These are phyloP conservation scores for Syncephalastrum sp. DNA, from an alignment of 371 early-diverging fungal genomes.

Conservation along the genomic window DNA sequence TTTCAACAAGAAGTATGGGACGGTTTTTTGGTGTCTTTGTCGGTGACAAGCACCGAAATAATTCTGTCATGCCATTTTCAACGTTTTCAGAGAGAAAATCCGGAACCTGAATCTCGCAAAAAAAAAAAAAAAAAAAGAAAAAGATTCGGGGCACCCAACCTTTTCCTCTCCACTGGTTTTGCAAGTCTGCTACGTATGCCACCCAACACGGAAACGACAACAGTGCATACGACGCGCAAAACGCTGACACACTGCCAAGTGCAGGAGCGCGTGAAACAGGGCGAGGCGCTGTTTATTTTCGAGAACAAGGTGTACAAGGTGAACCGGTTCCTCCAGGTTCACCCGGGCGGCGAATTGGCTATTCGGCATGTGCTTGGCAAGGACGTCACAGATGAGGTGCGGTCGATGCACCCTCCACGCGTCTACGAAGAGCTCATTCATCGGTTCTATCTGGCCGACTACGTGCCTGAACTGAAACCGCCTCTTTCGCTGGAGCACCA, in stretches of 20 bases:
- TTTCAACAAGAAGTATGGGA: no score
- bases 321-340: constrained; percentile 76
- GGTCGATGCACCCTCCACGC: constrained; percentile 84
- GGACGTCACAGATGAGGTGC: constrained; percentile 91
- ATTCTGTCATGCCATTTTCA: no score
- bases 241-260: constrained; percentile 41
- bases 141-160: background rate
- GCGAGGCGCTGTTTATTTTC: constrained; percentile 72
- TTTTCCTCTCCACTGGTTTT: constrained; percentile 1
- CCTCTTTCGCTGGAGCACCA: background rate
- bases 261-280: constrained; percentile 48
- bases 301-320: constrained; percentile 86
- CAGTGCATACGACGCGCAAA: constrained; percentile 6
- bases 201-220: constrained; percentile 27
- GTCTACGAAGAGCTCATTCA: constrained; percentile 75
- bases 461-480: constrained; percentile 24
- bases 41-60: no score
- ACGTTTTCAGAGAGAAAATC: no score
- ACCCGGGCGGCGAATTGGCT: constrained; percentile 92
- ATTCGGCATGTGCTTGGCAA: constrained; percentile 82
- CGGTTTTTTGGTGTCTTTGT: no score
- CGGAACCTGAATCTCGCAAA: no score
- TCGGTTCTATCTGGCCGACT: constrained; percentile 74
- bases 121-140: no score
- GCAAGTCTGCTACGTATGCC: constrained; percentile 20